Conservation (phyloP, 371 early-diverging fungal genomes). For the Mucor mucedo region DNA sequence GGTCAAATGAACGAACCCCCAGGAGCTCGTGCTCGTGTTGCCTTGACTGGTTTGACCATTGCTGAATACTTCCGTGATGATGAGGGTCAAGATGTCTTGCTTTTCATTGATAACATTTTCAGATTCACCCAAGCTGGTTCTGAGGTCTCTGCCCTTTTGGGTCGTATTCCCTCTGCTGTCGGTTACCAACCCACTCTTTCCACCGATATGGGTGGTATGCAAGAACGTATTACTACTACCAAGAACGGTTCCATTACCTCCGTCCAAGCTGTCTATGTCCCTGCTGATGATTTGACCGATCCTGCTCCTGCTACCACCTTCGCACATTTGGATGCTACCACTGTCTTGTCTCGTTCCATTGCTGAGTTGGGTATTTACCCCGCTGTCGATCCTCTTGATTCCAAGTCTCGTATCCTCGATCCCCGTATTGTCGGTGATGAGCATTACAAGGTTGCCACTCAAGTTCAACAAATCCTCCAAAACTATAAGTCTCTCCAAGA, state of each 20-base stretch:
- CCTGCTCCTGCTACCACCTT: constrained; percentile 99
- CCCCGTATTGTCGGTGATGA: constrained; percentile 94
- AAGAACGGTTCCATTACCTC: constrained; percentile 99
- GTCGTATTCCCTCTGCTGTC: constrained; percentile 99
- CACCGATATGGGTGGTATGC: constrained; percentile 97
- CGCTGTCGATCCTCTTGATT: constrained; percentile 97
- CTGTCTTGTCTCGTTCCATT: constrained; percentile 97
- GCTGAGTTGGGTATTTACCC: constrained; percentile 99
- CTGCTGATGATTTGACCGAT: constrained; percentile 99
- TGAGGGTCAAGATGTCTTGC: constrained; percentile 98
- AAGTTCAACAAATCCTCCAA: constrained; percentile 93
- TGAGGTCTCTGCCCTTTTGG: constrained; percentile 95
- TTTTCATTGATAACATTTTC: constrained; percentile 99
- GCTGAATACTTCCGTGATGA: constrained; percentile 99
- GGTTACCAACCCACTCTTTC: constrained; percentile 98
- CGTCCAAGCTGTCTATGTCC: constrained; percentile 97
- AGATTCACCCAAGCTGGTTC: constrained; percentile 95
- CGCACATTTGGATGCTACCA: constrained; percentile 98
- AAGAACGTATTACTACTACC: constrained; percentile 99
- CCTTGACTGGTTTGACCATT: constrained; percentile 96
- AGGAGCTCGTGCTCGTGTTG: constrained; percentile 97
- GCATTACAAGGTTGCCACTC: constrained; percentile 93
- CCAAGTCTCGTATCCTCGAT: constrained; percentile 95
- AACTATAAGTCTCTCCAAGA: constrained; percentile 96
- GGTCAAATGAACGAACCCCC: constrained; percentile 99